These are phyloP conservation scores for Peronospora destructor DNA, from an alignment of 352 stramenopile genomes.

Conservation along the genomic window DNA sequence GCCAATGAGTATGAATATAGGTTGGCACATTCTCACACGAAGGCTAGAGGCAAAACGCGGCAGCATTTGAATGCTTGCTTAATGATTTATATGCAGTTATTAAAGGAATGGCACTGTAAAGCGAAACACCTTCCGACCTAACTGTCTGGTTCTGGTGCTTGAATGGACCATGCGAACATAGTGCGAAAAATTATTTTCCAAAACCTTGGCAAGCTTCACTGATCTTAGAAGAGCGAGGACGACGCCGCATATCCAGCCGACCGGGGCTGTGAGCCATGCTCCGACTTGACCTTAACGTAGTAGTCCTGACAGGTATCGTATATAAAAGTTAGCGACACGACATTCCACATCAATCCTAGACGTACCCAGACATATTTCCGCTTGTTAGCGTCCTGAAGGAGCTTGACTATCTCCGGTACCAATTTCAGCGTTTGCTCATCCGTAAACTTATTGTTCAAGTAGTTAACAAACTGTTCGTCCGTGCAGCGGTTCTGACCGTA, in stretches of 20 bases:
- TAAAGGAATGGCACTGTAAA: conserved; percentile 23
- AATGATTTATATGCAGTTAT: conserved; percentile 22
- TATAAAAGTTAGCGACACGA: conserved; percentile 9
- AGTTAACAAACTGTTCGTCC: conserved; percentile 62
- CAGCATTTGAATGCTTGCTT: conserved; percentile 21
- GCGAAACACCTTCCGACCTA: conserved; percentile 17
- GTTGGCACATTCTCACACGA: not conserved
- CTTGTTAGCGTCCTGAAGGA: conserved; percentile 78
- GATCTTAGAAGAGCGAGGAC: conserved; percentile 62
- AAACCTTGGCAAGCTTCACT: conserved; percentile 1
- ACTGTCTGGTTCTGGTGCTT: conserved; percentile 15
- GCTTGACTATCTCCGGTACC: conserved; percentile 76
- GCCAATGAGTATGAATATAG: conserved; percentile 3
- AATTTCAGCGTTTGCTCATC: conserved; percentile 62
- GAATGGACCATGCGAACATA: not conserved
- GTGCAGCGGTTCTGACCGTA: conserved; percentile 78
- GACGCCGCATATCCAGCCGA: conserved; percentile 30
- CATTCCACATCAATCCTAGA: conserved; percentile 4
- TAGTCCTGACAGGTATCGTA: conserved; percentile 38
- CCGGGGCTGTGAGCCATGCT: conserved; percentile 24
- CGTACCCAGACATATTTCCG: conserved; percentile 77
- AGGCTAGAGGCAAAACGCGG: not conserved
- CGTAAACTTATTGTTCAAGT: conserved; percentile 67
- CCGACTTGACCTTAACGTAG: conserved; percentile 68
- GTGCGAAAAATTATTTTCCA: conserved; percentile 1